Evolutionary conservation across 768 basidiomycete genomes (phyloP), one percentile per base, ranked within the genome.

Genomic region (Coprinellus aureogranulatus): DNA sequence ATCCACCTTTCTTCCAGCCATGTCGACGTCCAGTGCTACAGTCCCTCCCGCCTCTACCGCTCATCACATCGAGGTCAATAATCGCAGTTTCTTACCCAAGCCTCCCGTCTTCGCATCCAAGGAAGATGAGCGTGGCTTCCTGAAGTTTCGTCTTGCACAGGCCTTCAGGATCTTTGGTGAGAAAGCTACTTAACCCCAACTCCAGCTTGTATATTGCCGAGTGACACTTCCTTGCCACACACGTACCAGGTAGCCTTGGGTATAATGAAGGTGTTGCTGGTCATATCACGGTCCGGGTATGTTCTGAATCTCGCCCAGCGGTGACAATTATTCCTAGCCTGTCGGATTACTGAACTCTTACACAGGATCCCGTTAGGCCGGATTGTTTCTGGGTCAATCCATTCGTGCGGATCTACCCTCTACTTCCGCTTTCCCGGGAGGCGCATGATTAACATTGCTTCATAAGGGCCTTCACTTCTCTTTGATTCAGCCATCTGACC

Each of bases 381-480:
- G 71, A 75, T 60, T 75, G 74, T 55, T 79, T 79, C 69, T 81
- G 78, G 79, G 77, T 79, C 46, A 80, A 81, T 58, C 78, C 78
- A 1, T 77, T 77, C 59, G 78, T 75, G 57, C 57, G 67, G 31
- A 6, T 44, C 52, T 25, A 28, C 46, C 46, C 4, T 10, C 8
- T 42, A 23, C 20, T 10, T 26, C 40, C 3, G 22, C 48, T 42
- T 26, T 22, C 12, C 34, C 34, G 34, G 14, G 34, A 34, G 34
- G 14, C 34, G n/a, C 28, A 30, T 20, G 18, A 51, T 31, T 57
- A 45, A 30, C 46, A 47, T 54, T 26, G 14, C 39, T 31, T 46
- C 3, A 10, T 5, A 16, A 77, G 74, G 77, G 80, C 22, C 62
- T 75, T 18, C 79, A 80, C 62, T 82, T 81, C 69, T 69, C 70